Base-by-base conservation (phyloP, 129 eudicot genomes). In the Dittrichia graveolens region DNA sequence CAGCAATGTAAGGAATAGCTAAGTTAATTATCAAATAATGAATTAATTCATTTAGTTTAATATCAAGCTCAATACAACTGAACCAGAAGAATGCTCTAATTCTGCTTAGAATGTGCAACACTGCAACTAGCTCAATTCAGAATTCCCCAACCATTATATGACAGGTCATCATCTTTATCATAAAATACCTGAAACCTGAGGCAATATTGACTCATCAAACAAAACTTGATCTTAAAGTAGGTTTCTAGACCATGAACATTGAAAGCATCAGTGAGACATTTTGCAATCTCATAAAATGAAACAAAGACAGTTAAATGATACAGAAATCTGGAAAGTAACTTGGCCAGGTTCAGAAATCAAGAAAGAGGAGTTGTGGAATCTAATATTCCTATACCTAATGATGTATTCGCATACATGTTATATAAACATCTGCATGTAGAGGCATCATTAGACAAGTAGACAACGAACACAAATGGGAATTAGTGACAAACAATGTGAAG, bases 121-220 rank as follows among this genome's bases (percentile, higher is more conserved):
- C n/a, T n/a, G n/a, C 47, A 72, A 47, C 57, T 59, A 59, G 68
- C 69, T 38, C 40, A 16, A 72, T 19, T 24, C 65, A 52, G 65
- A 61, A 60, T 73, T 49, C 60, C 70, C 35, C 61, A 38, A 11
- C 14, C 5, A 49, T 7, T 11, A 12, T 16, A 72, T 13, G 12
- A 37, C 7, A 31, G 9, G 31, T 52, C 7, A 19, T 8, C 46
- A 48, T 37, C 16, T 18, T 40, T 38, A 47, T 53, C 61, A 53
- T 18, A 41, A 14, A 39, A 12, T 35, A 19, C 58, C 57, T 42
- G 13, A 66, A 46, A 46, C 6, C 47, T 31, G 11, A 72, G 45
- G 4, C 53, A 18, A 49, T 5, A 40, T 24, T 48, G 34, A 58
- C 76, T 42, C 55, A 7, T 55, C 14, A n/a, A 43, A 34, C 19